Base-by-base conservation (phyloP, 2,329 filamentous ascomycete genomes). In the Fusarium citri region DNA sequence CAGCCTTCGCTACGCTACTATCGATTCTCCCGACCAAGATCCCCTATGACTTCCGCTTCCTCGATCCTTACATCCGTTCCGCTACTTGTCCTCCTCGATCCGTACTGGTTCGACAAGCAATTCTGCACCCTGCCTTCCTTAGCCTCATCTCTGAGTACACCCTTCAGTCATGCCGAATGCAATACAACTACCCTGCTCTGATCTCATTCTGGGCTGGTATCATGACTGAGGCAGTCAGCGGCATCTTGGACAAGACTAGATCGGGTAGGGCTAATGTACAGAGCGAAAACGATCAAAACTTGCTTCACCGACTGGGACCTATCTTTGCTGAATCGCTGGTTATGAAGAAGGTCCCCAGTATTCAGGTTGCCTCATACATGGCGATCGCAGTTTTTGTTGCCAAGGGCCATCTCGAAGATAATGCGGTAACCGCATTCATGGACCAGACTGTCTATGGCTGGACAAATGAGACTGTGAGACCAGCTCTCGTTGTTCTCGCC, bases 201-300 rank as follows among this genome's bases (percentile, higher is more conserved):
- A 82, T 97, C 57, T 91, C 93, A 0, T 98, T 99, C 78, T 99
- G 96, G 95, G 94, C 92, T 7, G 92, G 94, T 47, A 85, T 98
- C 54, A 91, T 92, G 78, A 93, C 94, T 0, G 94, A 99, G 80
- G 90, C 94, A 14, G 86, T 97, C 62, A 92, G 93, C 68, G 91
- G 90, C 30, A 94, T 96, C 84, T 82, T 98, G 61, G 93, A 97
- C 74, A 88, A 87, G 57, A 87, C 90, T 66, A 89, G 88, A 71
- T 94, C 94, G 3, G 94, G 94, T 55, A 87, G 94, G 69, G 87
- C 87, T 70, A 88, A 89, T 65, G 86, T 97, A 7, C 92, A 97
- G 79, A 87, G 88, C 72, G 91, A 96, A 75, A 92, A 94, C 73
- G 91, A 94, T 71, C 92, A 97, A 76, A 89, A 92, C 16, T 83